Evolutionary conservation across 1,284 basidiomycete genomes (phyloP).

Genomic region (Cryptococcus sp.): DNA sequence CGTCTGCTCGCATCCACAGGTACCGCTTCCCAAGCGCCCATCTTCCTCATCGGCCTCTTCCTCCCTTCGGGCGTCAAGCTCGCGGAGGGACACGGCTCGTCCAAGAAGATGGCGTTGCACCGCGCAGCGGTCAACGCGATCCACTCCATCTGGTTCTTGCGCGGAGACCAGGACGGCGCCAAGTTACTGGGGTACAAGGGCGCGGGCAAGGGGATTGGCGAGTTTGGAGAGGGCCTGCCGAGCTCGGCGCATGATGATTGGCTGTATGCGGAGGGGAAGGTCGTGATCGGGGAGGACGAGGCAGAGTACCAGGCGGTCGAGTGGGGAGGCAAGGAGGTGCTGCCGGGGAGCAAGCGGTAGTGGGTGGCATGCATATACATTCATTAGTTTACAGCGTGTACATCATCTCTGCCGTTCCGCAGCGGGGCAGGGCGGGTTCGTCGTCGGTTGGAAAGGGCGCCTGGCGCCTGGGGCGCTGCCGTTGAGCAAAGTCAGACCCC

Average conservation of each 20-base stretch:
- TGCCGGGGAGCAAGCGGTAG: slow-evolving; percentile 11
- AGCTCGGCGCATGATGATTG: slow-evolving; percentile 10
- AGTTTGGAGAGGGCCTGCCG: slow-evolving; percentile 14
- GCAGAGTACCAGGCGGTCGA: neutral
- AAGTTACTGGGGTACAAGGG: neutral
- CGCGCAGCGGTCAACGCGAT: slow-evolving; percentile 59
- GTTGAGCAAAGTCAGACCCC: neutral
- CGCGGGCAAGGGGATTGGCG: slow-evolving; percentile 1
- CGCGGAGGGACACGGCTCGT: slow-evolving; percentile 92
- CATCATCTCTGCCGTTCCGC: neutral
- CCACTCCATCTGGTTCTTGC: slow-evolving; percentile 40
- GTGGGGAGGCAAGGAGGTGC: slow-evolving; percentile 18
- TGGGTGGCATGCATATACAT: neutral
- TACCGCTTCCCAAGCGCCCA: slow-evolving; percentile 77
- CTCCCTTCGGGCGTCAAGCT: slow-evolving; percentile 78
- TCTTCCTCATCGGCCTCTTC: slow-evolving; percentile 91
- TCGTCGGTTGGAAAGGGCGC: neutral
- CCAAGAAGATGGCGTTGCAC: slow-evolving; percentile 92
- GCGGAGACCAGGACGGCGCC: slow-evolving; percentile 19
- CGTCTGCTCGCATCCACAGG: slow-evolving; percentile 91
- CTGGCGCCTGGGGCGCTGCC: neutral
- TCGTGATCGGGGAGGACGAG: slow-evolving; percentile 7
- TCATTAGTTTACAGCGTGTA: neutral
- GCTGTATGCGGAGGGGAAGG: slow-evolving; percentile 6
- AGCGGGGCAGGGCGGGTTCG: neutral